Conservation (phyloP, 257 asterid genomes). For the Fraxinus quadrangulata region DNA sequence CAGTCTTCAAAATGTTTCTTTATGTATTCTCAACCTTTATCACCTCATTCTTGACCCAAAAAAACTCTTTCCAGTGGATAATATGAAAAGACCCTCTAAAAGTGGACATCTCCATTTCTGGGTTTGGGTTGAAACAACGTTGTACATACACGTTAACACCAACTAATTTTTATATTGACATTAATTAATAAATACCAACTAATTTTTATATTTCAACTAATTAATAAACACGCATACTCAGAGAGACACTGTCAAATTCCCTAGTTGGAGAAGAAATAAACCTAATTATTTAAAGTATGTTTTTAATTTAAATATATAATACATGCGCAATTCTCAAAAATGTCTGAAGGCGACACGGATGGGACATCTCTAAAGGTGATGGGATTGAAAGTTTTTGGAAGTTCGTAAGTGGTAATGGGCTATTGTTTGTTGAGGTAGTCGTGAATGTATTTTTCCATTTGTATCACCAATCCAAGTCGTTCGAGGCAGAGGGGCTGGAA, state of each 20-base stretch:
- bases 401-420: constrained; percentile 30
- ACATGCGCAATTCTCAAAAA: too few relatives aligned
- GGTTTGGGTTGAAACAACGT: too few relatives aligned
- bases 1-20: not conserved
- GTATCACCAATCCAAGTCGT: too few relatives aligned
- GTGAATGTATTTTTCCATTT: not conserved
- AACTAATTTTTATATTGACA: too few relatives aligned
- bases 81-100: constrained; percentile 30
- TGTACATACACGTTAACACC: too few relatives aligned
- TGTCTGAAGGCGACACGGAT: not conserved
- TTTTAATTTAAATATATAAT: too few relatives aligned
- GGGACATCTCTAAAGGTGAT: constrained; percentile 23
- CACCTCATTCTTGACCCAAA: not conserved
- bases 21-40: not conserved
- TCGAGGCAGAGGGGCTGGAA: constrained; percentile 24
- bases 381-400: not conserved
- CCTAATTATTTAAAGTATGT: too few relatives aligned
- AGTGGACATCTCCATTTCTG: constrained; percentile 25
- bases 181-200: too few relatives aligned
- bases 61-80: constrained; percentile 22
- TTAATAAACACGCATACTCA: too few relatives aligned
- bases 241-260: too few relatives aligned
- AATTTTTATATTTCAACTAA: too few relatives aligned
- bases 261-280: too few relatives aligned
- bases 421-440: constrained; percentile 23